Evolutionary conservation across 768 basidiomycete genomes (phyloP).

Genomic region (Boletus coccyginus): DNA sequence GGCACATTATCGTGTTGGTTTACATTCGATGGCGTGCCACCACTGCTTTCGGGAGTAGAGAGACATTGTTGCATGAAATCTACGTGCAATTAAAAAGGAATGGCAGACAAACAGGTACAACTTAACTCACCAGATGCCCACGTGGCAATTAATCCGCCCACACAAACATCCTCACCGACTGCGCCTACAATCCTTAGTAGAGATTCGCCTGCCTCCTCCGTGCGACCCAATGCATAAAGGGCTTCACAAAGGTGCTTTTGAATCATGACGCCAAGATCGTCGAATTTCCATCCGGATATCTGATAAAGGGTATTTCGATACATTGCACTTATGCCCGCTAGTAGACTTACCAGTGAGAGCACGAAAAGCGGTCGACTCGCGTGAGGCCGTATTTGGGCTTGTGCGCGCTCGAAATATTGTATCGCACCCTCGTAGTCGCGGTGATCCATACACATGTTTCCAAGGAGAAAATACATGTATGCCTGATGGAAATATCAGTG

Average conservation of each 20-base stretch:
- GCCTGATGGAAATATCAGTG: neutral
- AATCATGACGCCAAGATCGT: neutral
- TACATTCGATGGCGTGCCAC: neutral
- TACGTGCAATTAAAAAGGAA: neutral
- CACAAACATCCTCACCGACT: neutral
- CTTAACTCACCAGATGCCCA: conserved; percentile 2
- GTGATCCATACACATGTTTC: neutral
- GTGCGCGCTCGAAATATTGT: neutral
- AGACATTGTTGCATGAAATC: conserved; percentile 1
- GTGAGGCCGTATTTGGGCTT: neutral
- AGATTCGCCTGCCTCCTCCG: neutral
- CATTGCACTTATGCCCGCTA: too few species aligned
- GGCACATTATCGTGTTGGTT: too few species aligned
- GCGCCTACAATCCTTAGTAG: neutral
- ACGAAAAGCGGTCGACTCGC: neutral
- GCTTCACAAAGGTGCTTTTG: conserved; percentile 3
- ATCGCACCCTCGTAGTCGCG: conserved; percentile 2
- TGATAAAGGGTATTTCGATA: neutral
- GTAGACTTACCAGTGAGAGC: conserved; percentile 9
- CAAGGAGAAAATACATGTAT: conserved; percentile 4
- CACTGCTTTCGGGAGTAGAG: neutral
- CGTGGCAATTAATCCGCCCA: neutral
- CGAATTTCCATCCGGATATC: conserved; percentile 8
- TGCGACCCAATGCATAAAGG: neutral
- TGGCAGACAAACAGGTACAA: too few species aligned